phyloP scores from a whole-genome alignment of 1,139 yeast species.

The Petasospora rhodanensis region DNA sequence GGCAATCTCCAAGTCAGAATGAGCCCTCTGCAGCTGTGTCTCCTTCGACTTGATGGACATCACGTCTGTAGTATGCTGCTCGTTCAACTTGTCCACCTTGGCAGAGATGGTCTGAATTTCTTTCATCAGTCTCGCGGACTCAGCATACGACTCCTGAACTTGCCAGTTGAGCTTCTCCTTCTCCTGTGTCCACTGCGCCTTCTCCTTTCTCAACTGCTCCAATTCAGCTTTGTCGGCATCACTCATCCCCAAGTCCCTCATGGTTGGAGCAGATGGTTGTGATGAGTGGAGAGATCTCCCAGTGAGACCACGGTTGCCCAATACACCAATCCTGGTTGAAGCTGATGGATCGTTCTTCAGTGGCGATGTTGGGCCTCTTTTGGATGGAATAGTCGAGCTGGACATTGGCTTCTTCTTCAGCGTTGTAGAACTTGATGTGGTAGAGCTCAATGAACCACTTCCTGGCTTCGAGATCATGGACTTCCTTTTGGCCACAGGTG shows the following conservation, averaged over 20 bases:
- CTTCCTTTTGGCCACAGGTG: constrained; percentile 10
- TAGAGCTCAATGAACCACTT: constrained; percentile 2
- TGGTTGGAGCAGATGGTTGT: constrained; percentile 1
- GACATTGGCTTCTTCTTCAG: constrained; percentile 13
- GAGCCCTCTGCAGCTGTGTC: constrained; percentile 55
- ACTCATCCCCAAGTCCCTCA: constrained; percentile 9
- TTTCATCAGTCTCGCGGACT: constrained; percentile 37
- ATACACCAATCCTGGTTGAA: constrained; percentile 24
- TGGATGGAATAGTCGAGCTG: constrained; percentile 46
- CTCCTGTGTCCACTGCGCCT: constrained; percentile 45
- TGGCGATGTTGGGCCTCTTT: constrained; percentile 65
- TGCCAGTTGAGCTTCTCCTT: constrained; percentile 37
- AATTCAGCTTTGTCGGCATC: constrained; percentile 38
- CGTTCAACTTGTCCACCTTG: constrained; percentile 37
- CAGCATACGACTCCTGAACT: constrained; percentile 41
- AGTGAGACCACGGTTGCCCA: constrained; percentile 26
- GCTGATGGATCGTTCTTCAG: constrained; percentile 37
- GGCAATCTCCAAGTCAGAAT: constrained; percentile 55
- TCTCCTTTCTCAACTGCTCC: constrained; percentile 48
- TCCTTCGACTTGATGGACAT: constrained; percentile 61
- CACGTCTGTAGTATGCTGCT: constrained; percentile 47
- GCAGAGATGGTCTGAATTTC: constrained; percentile 33
- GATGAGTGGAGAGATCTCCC: constrained; percentile 29
- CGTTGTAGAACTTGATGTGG: constrained; percentile 8
- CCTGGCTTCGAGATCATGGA: constrained; percentile 11